Evolutionary conservation across 306 rosid species (phyloP).

Genomic region (Quercus wislizeni): DNA sequence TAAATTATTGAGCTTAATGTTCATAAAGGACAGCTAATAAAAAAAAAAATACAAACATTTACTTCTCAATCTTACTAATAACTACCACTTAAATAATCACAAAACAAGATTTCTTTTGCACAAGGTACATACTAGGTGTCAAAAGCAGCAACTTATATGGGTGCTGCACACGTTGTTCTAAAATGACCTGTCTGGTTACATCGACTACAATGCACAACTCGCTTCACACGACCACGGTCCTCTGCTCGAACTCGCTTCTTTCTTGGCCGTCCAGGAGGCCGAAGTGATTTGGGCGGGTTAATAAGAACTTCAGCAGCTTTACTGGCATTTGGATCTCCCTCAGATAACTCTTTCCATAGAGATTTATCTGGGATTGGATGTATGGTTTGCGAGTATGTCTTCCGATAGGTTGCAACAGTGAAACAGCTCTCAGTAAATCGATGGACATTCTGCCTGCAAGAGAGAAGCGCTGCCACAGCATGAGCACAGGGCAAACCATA

Average conservation of each 20-base stretch:
- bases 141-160: slow-evolving; percentile 38
- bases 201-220: slow-evolving; percentile 92
- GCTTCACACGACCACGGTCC: slow-evolving; percentile 79
- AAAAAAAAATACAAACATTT: slow-evolving; percentile 26
- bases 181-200: slow-evolving; percentile 93
- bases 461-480: slow-evolving; percentile 87
- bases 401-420: slow-evolving; percentile 79
- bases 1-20: slow-evolving; percentile 17
- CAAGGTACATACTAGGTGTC: slow-evolving; percentile 7
- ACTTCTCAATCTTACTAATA: slow-evolving; percentile 37
- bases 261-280: slow-evolving; percentile 82
- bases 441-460: slow-evolving; percentile 84
- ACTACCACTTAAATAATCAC: slow-evolving; percentile 35
- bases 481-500: slow-evolving; percentile 90
- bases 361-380: slow-evolving; percentile 90
- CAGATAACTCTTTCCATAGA: slow-evolving; percentile 69
- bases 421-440: slow-evolving; percentile 87
- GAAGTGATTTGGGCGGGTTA: slow-evolving; percentile 77
- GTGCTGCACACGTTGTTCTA: slow-evolving; percentile 91
- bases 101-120: slow-evolving; percentile 24
- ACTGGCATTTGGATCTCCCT: slow-evolving; percentile 44
- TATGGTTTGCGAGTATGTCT: slow-evolving; percentile 83
- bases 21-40: slow-evolving; percentile 27
- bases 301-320: slow-evolving; percentile 43
- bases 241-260: slow-evolving; percentile 84